A percentile compares a stretch with the other conserved stretches of the same genome.
These are phyloP conservation scores for Lodderomyces orthopsilosis DNA, from an alignment of 1,139 yeast genomes.

Conservation along the genomic window DNA sequence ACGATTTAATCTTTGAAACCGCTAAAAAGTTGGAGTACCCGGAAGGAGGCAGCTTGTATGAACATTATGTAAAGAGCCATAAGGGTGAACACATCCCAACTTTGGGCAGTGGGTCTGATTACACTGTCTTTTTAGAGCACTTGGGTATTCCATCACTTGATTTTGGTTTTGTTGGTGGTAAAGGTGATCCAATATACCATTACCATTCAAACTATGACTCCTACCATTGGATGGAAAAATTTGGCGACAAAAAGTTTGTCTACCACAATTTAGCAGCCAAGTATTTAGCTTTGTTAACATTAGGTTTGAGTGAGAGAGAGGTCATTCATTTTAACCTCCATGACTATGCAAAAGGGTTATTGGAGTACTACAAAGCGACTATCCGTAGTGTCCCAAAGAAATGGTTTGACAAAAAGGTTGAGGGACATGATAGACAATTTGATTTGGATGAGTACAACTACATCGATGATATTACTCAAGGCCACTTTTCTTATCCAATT, in stretches of 20 bases:
- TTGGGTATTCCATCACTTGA: conserved; percentile 47
- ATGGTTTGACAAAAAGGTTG: conserved; percentile 23
- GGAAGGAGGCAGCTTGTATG: conserved; percentile 47
- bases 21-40: conserved; percentile 48
- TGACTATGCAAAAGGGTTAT: conserved; percentile 36
- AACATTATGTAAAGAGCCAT: conserved; percentile 48
- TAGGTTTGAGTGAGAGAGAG: conserved; percentile 55
- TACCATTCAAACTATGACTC: conserved; percentile 62
- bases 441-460: conserved; percentile 21
- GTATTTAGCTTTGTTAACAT: conserved; percentile 52
- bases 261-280: conserved; percentile 58
- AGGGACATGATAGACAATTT: conserved; percentile 16
- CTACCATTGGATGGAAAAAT: conserved; percentile 51
- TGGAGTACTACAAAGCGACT: conserved; percentile 29
- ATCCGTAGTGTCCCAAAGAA: conserved; percentile 30
- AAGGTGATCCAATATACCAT: conserved; percentile 48
- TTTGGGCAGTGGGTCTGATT: conserved; percentile 48
- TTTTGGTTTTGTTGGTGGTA: conserved; percentile 30
- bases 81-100: conserved; percentile 31
- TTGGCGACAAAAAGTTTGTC: conserved; percentile 53
- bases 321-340: conserved; percentile 38
- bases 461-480: conserved; percentile 22
- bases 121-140: conserved; percentile 47
- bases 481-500: conserved; percentile 18
- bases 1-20: conserved; percentile 29